A percentile compares a stretch with the other conserved stretches of the same genome.
Conservation (phyloP, 2,329 filamentous ascomycete species). For the Fusarium acutatum region DNA sequence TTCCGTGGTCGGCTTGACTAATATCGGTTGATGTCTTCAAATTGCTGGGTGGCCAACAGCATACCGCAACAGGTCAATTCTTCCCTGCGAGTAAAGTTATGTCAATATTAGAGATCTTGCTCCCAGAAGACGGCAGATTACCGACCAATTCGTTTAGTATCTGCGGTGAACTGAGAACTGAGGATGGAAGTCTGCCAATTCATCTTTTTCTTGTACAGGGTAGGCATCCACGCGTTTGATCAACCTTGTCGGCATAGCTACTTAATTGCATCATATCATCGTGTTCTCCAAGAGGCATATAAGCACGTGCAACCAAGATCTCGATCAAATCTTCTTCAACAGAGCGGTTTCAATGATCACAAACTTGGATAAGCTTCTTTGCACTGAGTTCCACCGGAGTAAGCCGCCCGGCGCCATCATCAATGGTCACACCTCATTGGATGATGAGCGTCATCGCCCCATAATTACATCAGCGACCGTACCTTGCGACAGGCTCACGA, state of each 20-base stretch:
- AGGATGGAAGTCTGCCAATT: neutral
- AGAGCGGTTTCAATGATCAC: neutral
- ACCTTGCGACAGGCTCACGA: slow-evolving; percentile 20
- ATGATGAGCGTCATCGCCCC: rapidly evolving
- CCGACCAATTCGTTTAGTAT: too few species aligned
- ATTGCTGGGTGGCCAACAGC: slow-evolving; percentile 65
- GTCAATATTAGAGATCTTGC: too few species aligned
- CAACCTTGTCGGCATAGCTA: neutral
- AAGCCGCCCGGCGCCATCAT: neutral
- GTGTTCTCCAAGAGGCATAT: neutral
- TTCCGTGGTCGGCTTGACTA: slow-evolving; percentile 73
- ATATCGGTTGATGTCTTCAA: slow-evolving; percentile 70
- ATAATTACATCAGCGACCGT: slow-evolving; percentile 10
- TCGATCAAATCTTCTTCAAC: neutral
- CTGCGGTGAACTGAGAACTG: rapidly evolving
- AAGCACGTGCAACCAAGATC: neutral
- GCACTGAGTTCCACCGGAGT: slow-evolving; percentile 18
- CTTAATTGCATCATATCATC: neutral
- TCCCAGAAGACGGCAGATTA: too few species aligned
- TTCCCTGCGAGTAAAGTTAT: too few species aligned
- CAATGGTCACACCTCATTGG: neutral
- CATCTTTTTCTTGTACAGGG: neutral
- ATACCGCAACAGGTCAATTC: slow-evolving; percentile 71
- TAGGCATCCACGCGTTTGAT: neutral
- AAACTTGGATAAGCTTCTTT: slow-evolving; percentile 17